Percentiles rank a stretch among this genome's conserved stretches.
phyloP scores from a whole-genome alignment of 805 yeast genomes.

The Osmozyma mogii region DNA sequence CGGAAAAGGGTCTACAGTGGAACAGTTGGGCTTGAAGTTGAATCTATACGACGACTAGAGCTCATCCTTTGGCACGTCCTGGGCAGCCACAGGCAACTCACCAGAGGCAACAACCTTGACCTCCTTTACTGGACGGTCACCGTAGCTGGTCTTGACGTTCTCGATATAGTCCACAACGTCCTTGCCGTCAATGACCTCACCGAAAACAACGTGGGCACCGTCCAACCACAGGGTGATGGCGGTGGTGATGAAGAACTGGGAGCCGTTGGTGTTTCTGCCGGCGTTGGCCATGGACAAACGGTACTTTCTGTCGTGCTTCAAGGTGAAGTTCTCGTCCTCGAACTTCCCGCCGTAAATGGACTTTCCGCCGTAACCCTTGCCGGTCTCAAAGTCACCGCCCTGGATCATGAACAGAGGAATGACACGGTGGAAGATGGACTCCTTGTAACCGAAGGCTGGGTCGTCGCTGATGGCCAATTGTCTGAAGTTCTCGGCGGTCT shows the following conservation, averaged over 20 bases:
- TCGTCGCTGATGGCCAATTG: conserved; percentile 59
- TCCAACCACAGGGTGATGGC: conserved; percentile 88
- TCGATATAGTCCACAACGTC: conserved; percentile 77
- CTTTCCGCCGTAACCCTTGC: conserved; percentile 71
- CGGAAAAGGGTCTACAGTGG: conserved; percentile 33
- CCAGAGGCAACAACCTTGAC: conserved; percentile 68
- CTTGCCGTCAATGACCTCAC: conserved; percentile 84
- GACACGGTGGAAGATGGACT: conserved; percentile 65
- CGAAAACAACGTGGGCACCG: conserved; percentile 93
- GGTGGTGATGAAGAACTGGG: conserved; percentile 93
- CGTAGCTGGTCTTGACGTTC: conserved; percentile 55
- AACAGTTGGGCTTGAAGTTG: conserved; percentile 24
- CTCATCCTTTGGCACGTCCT: conserved; percentile 20
- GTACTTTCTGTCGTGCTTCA: conserved; percentile 66
- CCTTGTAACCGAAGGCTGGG: conserved; percentile 54
- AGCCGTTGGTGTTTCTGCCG: conserved; percentile 76
- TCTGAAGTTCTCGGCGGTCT: conserved; percentile 83
- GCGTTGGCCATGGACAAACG: conserved; percentile 74
- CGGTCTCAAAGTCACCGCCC: conserved; percentile 78
- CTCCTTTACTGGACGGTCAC: conserved; percentile 65
- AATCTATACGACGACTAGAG: conserved; percentile 18
- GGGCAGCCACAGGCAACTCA: conserved; percentile 37
- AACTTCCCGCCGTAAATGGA: conserved; percentile 71
- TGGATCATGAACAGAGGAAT: conserved; percentile 72
- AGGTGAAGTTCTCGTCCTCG: conserved; percentile 66